Conservation (phyloP, 2,329 filamentous ascomycete genomes). For the Pyrenochaeta sp. region DNA sequence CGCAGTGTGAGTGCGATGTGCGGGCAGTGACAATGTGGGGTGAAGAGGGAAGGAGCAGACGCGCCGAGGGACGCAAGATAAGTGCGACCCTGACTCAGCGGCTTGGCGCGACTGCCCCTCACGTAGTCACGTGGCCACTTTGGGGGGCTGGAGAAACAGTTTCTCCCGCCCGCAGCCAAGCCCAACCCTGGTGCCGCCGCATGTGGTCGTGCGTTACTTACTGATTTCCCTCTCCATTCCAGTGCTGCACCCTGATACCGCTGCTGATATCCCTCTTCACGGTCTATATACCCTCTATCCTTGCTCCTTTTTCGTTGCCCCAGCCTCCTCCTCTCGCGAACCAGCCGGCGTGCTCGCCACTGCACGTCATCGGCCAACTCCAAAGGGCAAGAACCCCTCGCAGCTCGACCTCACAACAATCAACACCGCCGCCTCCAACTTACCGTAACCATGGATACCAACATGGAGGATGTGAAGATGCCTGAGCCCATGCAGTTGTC, state of each 20-base stretch:
- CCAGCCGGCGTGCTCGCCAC: slow-evolving; percentile 17
- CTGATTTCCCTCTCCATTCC: slow-evolving; percentile 27
- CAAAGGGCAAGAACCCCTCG: slow-evolving; percentile 47
- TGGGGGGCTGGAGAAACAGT: slow-evolving; percentile 9
- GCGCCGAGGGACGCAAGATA: slow-evolving; percentile 3
- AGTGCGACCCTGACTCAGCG: background rate
- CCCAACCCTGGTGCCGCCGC: slow-evolving; percentile 10
- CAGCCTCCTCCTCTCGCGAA: slow-evolving; percentile 6
- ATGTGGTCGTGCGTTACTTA: slow-evolving; percentile 27
- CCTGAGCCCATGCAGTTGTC: slow-evolving; percentile 77
- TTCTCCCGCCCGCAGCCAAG: slow-evolving; percentile 14
- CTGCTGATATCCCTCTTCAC: slow-evolving; percentile 19
- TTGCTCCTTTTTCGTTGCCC: slow-evolving; percentile 2
- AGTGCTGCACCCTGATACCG: slow-evolving; percentile 26
- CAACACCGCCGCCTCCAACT: slow-evolving; percentile 25
- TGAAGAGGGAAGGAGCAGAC: slow-evolving; percentile 11
- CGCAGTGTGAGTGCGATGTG: slow-evolving; percentile 11
- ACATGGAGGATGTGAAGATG: slow-evolving; percentile 97
- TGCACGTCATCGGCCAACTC: slow-evolving; percentile 49
- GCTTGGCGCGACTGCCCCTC: no score
- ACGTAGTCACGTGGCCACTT: slow-evolving; percentile 4
- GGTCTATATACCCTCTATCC: slow-evolving; percentile 14
- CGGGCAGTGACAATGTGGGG: no score
- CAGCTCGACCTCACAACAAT: slow-evolving; percentile 39
- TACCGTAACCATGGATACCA: slow-evolving; percentile 81